Evolutionary conservation across 805 yeast genomes (phyloP), one percentile per base, ranked within the genome.

Genomic region (Starmerella apis): DNA sequence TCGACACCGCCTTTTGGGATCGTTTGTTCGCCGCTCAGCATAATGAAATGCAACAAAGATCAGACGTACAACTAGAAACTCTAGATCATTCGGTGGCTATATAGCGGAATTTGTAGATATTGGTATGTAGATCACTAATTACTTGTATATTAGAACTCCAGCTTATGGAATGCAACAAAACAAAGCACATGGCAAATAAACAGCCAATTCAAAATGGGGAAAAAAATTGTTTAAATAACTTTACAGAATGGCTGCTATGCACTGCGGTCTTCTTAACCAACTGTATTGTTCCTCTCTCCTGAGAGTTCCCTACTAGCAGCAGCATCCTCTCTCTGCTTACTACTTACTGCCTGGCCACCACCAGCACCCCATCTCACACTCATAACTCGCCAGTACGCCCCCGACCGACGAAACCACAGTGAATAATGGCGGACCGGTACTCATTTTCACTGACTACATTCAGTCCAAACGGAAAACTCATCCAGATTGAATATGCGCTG

Each of bases 391-490:
- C 32, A 14, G 10, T 41, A 16, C 44, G 32, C 44, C 44, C 7
- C 27, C 30, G 31, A 7, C 31, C 31, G 43, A 38, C 39, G 39
- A 7, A 36, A 6, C 11, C 33, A n/a, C 5, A 31, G 33, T 18
- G 27, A 8, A 39, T 22, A 13, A 92, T 92, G 97, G 95, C 98
- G 53, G 98, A 92, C 68, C 80, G 98, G 76, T 92, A 92, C 70
- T 87, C 97, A 19, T 92, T 92, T 66, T 92, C 98, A 22, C 76
- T 92, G 55, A 92, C 98, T 23, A 92, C 98, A 16, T 92, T 92
- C 68, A 90, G 97, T 45, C 98, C 99, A 63, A 84, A 83, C 68
- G 99, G 99, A 59, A 92, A 92, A 73, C 78, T 92, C 58, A 95
- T 88, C 45, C 99, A 92, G 71, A 92, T 92, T 61, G 98, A 92